These are phyloP conservation scores for Suillus occidentalis DNA, from an alignment of 768 basidiomycete genomes.

Conservation along the genomic window DNA sequence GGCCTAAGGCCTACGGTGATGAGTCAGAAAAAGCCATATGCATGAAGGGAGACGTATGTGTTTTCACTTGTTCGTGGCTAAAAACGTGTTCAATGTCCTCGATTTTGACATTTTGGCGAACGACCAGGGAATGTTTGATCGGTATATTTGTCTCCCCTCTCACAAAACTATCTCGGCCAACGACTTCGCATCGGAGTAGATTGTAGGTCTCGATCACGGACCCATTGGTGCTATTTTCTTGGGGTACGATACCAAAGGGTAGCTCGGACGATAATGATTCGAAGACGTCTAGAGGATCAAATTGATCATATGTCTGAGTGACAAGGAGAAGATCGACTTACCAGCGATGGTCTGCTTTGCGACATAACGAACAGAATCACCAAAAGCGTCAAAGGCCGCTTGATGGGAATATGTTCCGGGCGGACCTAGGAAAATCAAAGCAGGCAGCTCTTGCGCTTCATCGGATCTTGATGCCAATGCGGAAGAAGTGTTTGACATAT, in stretches of 20 bases:
- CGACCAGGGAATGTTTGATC: conserved; percentile 70
- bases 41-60: conserved; percentile 4
- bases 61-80: conserved; percentile 77
- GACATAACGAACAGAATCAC: conserved; percentile 43
- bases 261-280: conserved; percentile 43
- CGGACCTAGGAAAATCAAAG: conserved; percentile 62
- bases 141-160: conserved; percentile 58
- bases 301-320: neutral
- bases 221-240: conserved; percentile 79
- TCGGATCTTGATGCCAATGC: conserved; percentile 5
- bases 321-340: conserved; percentile 16
- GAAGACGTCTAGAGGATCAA: conserved; percentile 52
- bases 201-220: conserved; percentile 76
- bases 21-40: conserved; percentile 7
- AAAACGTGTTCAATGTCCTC: conserved; percentile 57
- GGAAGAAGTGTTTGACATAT: neutral
- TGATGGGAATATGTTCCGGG: conserved; percentile 73
- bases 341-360: conserved; percentile 42
- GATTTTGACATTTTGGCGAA: conserved; percentile 55
- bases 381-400: conserved; percentile 49
- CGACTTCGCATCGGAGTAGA: conserved; percentile 43
- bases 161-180: conserved; percentile 49
- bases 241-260: conserved; percentile 66
- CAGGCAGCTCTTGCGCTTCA: conserved; percentile 13
- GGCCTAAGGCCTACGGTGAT: conserved; percentile 64